Base-by-base conservation (phyloP, 1,139 yeast genomes). In the Candida neerlandica region DNA sequence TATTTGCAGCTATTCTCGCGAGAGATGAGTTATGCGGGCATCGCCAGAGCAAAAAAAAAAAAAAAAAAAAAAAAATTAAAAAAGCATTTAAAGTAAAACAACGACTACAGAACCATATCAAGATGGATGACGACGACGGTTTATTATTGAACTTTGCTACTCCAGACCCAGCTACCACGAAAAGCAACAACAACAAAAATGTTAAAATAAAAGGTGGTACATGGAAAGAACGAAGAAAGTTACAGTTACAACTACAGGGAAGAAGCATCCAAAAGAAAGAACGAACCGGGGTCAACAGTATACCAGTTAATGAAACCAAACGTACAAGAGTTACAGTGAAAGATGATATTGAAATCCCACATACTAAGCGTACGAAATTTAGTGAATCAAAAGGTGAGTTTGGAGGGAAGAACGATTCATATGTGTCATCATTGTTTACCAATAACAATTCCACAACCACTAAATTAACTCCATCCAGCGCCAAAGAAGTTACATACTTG, bases 371-470 rank as follows among this genome's bases (percentile, higher is more conserved):
- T 55, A 58, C 63, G 42, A 69, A 70, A 51, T 70, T 67, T 55
- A 56, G 70, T 3, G 83, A 78, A 59, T 59, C 71, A 1, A 66
- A 69, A 38, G 84, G 84, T 6, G 80, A 76, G 55, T 62, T 60
- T 51, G 83, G 82, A 7, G 83, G 83, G 3, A 73, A 74, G 51
- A 73, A 75, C 53, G 78, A 80, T 51, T 77, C 88, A 1, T 84
- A 85, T 61, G 92, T 92, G 1, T 89, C 97, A 0, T 91, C 97
- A 1, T 73, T 92, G 47, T 92, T 92, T 73, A 87, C 96, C 0
- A 83, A 95, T 1, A 88, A 85, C 55, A 77, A 81, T 30, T 77
- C 74, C 46, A 66, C 60, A 33, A 49, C 67, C 1, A 60, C 58
- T 18, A 35, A 5, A 10, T 58, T 77, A 41, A 55, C 66, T 41